Evolutionary conservation across 495 filamentous ascomycete genomes (phyloP).

Genomic region (Penicillium flavigenum): DNA sequence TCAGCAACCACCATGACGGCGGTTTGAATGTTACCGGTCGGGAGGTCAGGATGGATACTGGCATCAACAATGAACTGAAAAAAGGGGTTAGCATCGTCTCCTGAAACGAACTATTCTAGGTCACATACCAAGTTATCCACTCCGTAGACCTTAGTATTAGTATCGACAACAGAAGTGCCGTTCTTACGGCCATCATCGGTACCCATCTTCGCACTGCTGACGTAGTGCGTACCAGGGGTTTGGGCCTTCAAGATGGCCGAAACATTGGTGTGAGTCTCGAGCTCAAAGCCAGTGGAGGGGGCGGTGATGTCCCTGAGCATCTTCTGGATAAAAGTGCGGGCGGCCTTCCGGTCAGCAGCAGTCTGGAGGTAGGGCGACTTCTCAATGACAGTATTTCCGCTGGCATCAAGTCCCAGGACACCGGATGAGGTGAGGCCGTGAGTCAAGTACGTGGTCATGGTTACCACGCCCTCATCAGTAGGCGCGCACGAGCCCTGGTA

Average conservation of each 20-base stretch:
- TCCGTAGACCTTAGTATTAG: slow-evolving; percentile 68
- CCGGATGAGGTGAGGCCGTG: slow-evolving; percentile 51
- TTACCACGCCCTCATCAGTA: slow-evolving; percentile 23
- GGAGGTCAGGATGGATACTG: slow-evolving; percentile 46
- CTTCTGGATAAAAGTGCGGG: slow-evolving; percentile 41
- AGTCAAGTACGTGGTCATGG: slow-evolving; percentile 43
- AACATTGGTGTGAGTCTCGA: slow-evolving; percentile 53
- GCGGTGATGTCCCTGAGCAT: slow-evolving; percentile 54
- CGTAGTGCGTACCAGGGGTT: slow-evolving; percentile 70
- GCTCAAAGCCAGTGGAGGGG: slow-evolving; percentile 51
- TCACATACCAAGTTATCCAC: slow-evolving; percentile 59
- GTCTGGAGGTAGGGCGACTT: slow-evolving; percentile 38
- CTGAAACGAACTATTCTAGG: neutral
- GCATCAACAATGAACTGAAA: slow-evolving; percentile 38
- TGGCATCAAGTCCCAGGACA: slow-evolving; percentile 57
- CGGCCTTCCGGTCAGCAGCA: slow-evolving; percentile 24
- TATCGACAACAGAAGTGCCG: slow-evolving; percentile 69
- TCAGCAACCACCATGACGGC: slow-evolving; percentile 48
- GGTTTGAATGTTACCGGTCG: slow-evolving; percentile 46
- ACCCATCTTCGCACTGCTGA: slow-evolving; percentile 64
- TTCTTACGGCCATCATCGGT: slow-evolving; percentile 61
- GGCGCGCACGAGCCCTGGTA: slow-evolving; percentile 36
- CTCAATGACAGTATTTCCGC: slow-evolving; percentile 60
- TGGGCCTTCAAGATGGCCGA: slow-evolving; percentile 46
- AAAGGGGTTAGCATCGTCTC: slow-evolving; percentile 5